phyloP scores from a whole-genome alignment of 2,329 filamentous ascomycete genomes.

The Nigrospora osmanthi region DNA sequence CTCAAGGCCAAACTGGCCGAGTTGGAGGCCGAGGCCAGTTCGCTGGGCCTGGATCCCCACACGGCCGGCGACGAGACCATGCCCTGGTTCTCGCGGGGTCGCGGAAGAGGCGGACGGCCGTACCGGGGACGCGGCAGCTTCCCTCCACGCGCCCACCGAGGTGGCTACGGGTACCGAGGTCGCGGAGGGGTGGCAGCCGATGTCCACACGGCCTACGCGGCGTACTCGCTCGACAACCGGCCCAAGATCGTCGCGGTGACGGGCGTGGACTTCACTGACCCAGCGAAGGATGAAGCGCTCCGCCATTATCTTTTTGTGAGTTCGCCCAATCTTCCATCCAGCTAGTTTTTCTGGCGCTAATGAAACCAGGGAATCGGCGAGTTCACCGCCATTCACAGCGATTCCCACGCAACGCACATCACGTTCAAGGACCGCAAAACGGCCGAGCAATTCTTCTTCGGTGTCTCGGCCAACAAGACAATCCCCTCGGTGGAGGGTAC shows the following conservation, averaged over 20 bases:
- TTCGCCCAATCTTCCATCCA: slow-evolving; percentile 7
- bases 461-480: slow-evolving; percentile 36
- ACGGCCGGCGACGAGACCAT: slow-evolving; percentile 33
- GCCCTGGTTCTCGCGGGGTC: slow-evolving; percentile 26
- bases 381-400: slow-evolving; percentile 48
- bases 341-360: background rate
- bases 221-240: slow-evolving; percentile 68
- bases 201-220: slow-evolving; percentile 43
- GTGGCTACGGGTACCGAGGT: slow-evolving; percentile 38
- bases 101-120: slow-evolving; percentile 29
- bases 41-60: slow-evolving; percentile 58
- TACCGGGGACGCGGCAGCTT: slow-evolving; percentile 27
- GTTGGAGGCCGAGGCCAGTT: slow-evolving; percentile 65
- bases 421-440: slow-evolving; percentile 62
- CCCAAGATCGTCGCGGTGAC: slow-evolving; percentile 59
- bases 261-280: slow-evolving; percentile 54
- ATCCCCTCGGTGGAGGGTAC: slow-evolving; percentile 56
- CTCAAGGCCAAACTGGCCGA: slow-evolving; percentile 65
- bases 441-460: slow-evolving; percentile 61
- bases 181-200: slow-evolving; percentile 25
- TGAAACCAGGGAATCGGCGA: slow-evolving; percentile 49
- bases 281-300: slow-evolving; percentile 59
- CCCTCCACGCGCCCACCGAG: slow-evolving; percentile 26
- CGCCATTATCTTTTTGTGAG: slow-evolving; percentile 64
- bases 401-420: slow-evolving; percentile 40